Conservation (phyloP, 306 rosid species). For the Pterocarpus santalinus region DNA sequence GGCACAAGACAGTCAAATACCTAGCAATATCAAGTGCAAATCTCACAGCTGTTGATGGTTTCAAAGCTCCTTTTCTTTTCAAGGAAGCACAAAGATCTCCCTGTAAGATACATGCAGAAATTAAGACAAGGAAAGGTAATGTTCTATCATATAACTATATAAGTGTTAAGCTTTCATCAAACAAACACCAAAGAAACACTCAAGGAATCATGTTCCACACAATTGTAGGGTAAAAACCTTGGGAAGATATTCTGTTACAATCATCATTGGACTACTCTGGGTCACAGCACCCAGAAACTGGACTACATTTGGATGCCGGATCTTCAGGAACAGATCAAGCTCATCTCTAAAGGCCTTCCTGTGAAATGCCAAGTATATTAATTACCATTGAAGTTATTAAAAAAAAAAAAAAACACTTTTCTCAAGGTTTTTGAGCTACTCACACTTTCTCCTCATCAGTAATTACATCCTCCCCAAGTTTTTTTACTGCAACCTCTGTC, state of each 20-base stretch:
- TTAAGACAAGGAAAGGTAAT: slow-evolving; percentile 39
- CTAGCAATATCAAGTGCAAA: slow-evolving; percentile 95
- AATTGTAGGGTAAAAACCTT: slow-evolving; percentile 66
- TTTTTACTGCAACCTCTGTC: slow-evolving; percentile 90
- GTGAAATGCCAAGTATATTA: slow-evolving; percentile 52
- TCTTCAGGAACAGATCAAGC: slow-evolving; percentile 91
- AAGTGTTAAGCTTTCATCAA: slow-evolving; percentile 29
- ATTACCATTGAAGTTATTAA: slow-evolving; percentile 23
- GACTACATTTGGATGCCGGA: slow-evolving; percentile 95
- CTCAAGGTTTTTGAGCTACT: slow-evolving; percentile 48
- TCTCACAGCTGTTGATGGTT: slow-evolving; percentile 75
- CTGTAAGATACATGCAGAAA: slow-evolving; percentile 55
- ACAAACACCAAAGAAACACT: slow-evolving; percentile 27
- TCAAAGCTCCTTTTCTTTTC: slow-evolving; percentile 76
- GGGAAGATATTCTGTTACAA: slow-evolving; percentile 95
- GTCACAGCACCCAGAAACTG: slow-evolving; percentile 99
- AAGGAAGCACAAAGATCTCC: slow-evolving; percentile 81
- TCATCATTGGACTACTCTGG: slow-evolving; percentile 99
- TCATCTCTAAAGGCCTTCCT: slow-evolving; percentile 92
- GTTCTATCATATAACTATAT: slow-evolving; percentile 25
- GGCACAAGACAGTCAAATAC: slow-evolving; percentile 50
- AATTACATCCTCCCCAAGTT: slow-evolving; percentile 75
- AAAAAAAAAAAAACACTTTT: background rate
- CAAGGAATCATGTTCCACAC: slow-evolving; percentile 31
- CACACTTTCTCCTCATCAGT: slow-evolving; percentile 87